These are phyloP conservation scores for Tetramitus jugosus DNA, from an alignment of 208 protist species.

Conservation along the genomic window DNA sequence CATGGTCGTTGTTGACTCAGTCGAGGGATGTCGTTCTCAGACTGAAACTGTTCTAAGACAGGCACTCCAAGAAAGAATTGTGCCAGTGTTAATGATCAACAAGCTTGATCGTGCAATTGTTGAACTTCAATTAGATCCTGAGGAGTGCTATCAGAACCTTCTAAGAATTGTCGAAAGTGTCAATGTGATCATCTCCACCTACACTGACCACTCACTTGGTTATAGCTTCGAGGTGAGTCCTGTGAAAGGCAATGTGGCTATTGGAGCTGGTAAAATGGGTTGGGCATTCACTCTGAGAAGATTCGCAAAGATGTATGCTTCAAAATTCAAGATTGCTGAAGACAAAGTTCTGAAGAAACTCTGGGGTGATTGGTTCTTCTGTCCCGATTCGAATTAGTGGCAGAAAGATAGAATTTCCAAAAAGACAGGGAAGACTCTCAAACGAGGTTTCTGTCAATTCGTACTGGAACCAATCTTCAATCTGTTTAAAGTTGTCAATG, in stretches of 20 bases:
- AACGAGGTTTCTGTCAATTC: slow-evolving; percentile 21
- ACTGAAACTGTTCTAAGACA: slow-evolving; percentile 97
- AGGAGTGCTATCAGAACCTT: slow-evolving; percentile 67
- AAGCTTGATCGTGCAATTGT: slow-evolving; percentile 94
- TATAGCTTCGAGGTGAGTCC: slow-evolving; percentile 64
- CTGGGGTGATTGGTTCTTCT: slow-evolving; percentile 25
- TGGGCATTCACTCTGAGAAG: slow-evolving; percentile 54
- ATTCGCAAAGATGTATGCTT: slow-evolving; percentile 50
- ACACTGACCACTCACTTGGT: slow-evolving; percentile 85
- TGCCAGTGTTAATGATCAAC: slow-evolving; percentile 97
- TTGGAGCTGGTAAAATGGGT: slow-evolving; percentile 29
- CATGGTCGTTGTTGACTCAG: slow-evolving; percentile 96
- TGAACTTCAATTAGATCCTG: slow-evolving; percentile 80
- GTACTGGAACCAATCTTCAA: slow-evolving; percentile 15
- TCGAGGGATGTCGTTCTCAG: slow-evolving; percentile 98
- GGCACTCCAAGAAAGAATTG: slow-evolving; percentile 92
- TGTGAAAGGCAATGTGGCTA: not conserved
- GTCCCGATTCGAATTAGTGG: not conserved
- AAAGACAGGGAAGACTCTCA: not conserved
- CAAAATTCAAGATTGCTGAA: slow-evolving; percentile 34
- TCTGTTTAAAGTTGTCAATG: slow-evolving; percentile 10
- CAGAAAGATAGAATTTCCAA: not conserved
- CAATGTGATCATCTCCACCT: slow-evolving; percentile 95
- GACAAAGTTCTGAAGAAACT: slow-evolving; percentile 10
- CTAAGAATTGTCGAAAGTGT: slow-evolving; percentile 70